These are phyloP conservation scores for Medicago ruthenica DNA, from an alignment of 306 rosid genomes.

Conservation along the genomic window DNA sequence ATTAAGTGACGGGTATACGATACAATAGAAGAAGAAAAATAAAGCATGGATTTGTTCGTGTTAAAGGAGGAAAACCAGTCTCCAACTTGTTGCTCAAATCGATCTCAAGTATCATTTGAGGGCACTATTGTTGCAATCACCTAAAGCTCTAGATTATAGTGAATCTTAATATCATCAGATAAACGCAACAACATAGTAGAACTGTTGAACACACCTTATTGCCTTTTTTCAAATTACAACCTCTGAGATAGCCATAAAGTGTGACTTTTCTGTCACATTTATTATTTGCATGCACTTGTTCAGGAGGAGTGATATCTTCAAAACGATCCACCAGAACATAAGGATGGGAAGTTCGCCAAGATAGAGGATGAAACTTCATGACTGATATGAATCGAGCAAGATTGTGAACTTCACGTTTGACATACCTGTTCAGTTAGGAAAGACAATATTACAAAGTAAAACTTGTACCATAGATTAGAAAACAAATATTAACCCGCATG, in stretches of 20 bases:
- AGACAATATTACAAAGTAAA: slow-evolving; percentile 14
- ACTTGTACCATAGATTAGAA: slow-evolving; percentile 15
- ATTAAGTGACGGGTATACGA: background rate
- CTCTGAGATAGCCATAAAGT: slow-evolving; percentile 92
- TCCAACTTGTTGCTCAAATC: slow-evolving; percentile 25
- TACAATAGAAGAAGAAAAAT: background rate
- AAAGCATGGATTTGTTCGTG: slow-evolving; percentile 9
- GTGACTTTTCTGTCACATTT: slow-evolving; percentile 89
- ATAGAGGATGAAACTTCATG: slow-evolving; percentile 90
- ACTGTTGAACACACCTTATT: slow-evolving; percentile 66
- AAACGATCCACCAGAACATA: slow-evolving; percentile 89
- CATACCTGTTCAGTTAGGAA: slow-evolving; percentile 62
- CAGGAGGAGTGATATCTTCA: slow-evolving; percentile 95
- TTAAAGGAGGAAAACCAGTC: slow-evolving; percentile 10
- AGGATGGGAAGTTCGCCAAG: slow-evolving; percentile 92
- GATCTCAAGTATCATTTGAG: slow-evolving; percentile 21
- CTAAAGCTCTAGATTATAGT: background rate
- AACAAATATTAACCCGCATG: background rate
- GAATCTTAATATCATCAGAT: slow-evolving; percentile 9
- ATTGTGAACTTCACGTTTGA: slow-evolving; percentile 89
- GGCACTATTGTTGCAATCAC: background rate
- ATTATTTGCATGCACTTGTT: slow-evolving; percentile 64
- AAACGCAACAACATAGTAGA: slow-evolving; percentile 3
- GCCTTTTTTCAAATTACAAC: slow-evolving; percentile 85
- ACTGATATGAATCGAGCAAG: slow-evolving; percentile 94